phyloP scores from a whole-genome alignment of 495 filamentous ascomycete genomes.

The Trypethelium eluteriae region DNA sequence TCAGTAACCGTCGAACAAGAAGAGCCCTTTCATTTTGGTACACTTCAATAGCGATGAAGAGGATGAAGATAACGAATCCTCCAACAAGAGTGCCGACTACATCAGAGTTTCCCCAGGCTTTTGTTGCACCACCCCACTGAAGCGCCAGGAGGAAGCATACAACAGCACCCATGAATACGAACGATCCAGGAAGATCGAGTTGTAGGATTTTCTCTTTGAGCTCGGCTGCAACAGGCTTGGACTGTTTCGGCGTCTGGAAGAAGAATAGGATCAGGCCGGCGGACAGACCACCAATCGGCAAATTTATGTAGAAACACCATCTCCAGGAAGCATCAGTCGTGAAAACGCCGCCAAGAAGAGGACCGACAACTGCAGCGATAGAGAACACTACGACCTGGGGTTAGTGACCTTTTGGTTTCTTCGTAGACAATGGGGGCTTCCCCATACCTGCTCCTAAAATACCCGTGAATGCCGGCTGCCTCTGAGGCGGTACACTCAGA shows the following conservation, averaged over 20 bases:
- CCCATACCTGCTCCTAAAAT: conserved; percentile 28
- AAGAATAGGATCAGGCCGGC: conserved; percentile 37
- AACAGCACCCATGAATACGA: conserved; percentile 22
- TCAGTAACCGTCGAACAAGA: conserved; percentile 41
- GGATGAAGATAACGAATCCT: conserved; percentile 23
- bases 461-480: conserved; percentile 36
- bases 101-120: conserved; percentile 28
- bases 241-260: conserved; percentile 33
- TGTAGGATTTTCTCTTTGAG: conserved; percentile 27
- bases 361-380: conserved; percentile 40
- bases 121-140: conserved; percentile 26
- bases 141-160: conserved; percentile 25
- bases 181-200: conserved; percentile 24
- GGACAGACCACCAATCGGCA: conserved; percentile 42
- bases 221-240: conserved; percentile 24
- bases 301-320: conserved; percentile 52
- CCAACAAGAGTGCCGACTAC: conserved; percentile 45
- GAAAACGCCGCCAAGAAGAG: conserved; percentile 44
- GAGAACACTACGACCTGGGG: conserved; percentile 26
- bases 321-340: conserved; percentile 40
- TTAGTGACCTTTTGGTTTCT: conserved; percentile 13
- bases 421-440: conserved; percentile 24
- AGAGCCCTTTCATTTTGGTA: conserved; percentile 20
- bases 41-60: conserved; percentile 20
- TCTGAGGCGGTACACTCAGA: conserved; percentile 30